Conservation (phyloP, 164 flowering plant species). For the Euptelea pleiosperma region DNA sequence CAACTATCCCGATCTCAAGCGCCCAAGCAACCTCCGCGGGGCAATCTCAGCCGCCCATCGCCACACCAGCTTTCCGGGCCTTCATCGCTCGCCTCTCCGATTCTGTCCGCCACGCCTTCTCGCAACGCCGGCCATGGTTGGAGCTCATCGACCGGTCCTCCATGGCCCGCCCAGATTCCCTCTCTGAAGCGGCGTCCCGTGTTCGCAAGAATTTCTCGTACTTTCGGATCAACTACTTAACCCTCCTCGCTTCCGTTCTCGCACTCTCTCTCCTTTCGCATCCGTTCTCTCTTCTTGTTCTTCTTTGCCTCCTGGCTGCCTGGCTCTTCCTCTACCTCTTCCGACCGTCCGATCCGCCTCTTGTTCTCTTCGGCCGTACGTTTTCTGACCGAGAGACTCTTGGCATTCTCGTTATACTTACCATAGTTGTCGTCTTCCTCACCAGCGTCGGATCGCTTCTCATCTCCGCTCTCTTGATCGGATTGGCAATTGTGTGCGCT, state of each 20-base stretch:
- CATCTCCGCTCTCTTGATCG: conserved; percentile 60
- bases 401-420: conserved; percentile 34
- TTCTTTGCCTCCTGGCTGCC: conserved; percentile 49
- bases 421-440: conserved; percentile 57
- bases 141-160: conserved; percentile 70
- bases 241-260: conserved; percentile 40
- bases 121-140: conserved; percentile 75
- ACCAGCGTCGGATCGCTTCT: conserved; percentile 76
- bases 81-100: conserved; percentile 52
- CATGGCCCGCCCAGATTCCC: conserved; percentile 58
- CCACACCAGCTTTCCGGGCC: conserved; percentile 67
- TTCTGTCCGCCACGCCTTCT: conserved; percentile 42
- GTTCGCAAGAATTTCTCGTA: conserved; percentile 71
- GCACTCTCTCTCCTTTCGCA: conserved; percentile 63
- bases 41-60: conserved; percentile 34
- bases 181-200: conserved; percentile 71
- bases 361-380: conserved; percentile 55
- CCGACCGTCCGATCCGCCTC: conserved; percentile 72
- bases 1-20: conserved; percentile 45
- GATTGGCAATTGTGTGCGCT: conserved; percentile 46
- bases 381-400: conserved; percentile 66
- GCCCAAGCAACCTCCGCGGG: conserved; percentile 24
- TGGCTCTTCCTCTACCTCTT: conserved; percentile 80
- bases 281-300: conserved; percentile 64
- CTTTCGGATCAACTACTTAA: conserved; percentile 69